Conservation (phyloP, 2,329 filamentous ascomycete genomes). For the Beauveria asiatica region DNA sequence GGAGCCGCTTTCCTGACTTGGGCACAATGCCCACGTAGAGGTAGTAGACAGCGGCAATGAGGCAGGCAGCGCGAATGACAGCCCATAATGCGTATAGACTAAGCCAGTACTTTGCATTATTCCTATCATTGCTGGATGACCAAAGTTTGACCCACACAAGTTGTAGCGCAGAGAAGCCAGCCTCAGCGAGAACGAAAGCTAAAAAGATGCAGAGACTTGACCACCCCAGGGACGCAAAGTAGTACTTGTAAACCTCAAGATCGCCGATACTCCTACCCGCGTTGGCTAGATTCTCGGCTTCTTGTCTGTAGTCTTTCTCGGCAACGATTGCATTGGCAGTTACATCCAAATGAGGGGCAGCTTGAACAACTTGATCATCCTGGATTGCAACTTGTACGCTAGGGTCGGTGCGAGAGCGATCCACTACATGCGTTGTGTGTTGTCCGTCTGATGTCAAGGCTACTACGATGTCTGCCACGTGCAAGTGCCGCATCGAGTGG, state of each 20-base stretch:
- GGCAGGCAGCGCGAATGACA: background rate
- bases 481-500: conserved; percentile 1
- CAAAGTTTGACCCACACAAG: conserved; percentile 6
- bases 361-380: conserved; percentile 6
- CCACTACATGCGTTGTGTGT: conserved; percentile 7
- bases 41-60: conserved; percentile 2
- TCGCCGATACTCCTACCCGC: conserved; percentile 6
- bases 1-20: conserved; percentile 1
- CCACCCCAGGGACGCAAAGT: conserved; percentile 9
- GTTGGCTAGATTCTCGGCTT: conserved; percentile 3
- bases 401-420: conserved; percentile 6
- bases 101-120: conserved; percentile 7
- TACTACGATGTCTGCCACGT: conserved; percentile 3
- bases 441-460: background rate
- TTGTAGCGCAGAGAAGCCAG: background rate
- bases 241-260: conserved; percentile 11
- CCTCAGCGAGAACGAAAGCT: background rate
- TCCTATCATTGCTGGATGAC: conserved; percentile 3
- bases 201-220: background rate
- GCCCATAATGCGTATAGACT: conserved; percentile 3
- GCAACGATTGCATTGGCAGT: conserved; percentile 9
- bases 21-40: conserved; percentile 9
- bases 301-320: conserved; percentile 7
- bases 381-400: conserved; percentile 5
- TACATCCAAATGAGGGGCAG: conserved; percentile 8